Conservation (phyloP, 169 alveolate genomes). For the Theileria luwenshuni region DNA sequence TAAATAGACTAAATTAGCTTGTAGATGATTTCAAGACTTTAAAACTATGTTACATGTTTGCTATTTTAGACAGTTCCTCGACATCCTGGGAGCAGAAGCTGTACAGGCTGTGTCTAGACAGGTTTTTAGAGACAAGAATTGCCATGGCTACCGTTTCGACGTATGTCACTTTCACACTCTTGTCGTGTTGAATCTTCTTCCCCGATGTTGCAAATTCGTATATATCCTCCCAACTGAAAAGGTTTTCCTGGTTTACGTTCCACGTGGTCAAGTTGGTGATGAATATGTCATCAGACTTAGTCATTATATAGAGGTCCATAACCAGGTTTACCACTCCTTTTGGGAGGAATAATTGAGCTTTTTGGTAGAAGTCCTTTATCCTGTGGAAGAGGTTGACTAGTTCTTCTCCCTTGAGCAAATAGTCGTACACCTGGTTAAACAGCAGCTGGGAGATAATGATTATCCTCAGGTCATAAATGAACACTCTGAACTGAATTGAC, state of each 20-base stretch:
- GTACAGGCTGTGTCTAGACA: slow-evolving; percentile 16
- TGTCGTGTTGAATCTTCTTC: neutral
- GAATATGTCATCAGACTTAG: slow-evolving; percentile 10
- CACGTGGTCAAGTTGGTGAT: neutral
- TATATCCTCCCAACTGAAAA: slow-evolving; percentile 23
- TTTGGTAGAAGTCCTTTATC: slow-evolving; percentile 13
- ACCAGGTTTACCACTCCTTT: slow-evolving; percentile 1
- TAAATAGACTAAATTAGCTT: neutral
- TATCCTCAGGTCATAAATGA: slow-evolving; percentile 19
- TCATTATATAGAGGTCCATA: slow-evolving; percentile 14
- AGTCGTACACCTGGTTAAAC: slow-evolving; percentile 46
- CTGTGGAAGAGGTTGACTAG: slow-evolving; percentile 1
- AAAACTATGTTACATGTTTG: neutral
- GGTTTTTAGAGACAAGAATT: slow-evolving; percentile 7
- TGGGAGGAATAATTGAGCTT: neutral
- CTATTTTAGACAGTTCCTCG: slow-evolving; percentile 10
- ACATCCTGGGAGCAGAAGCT: slow-evolving; percentile 26
- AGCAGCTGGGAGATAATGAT: slow-evolving; percentile 45
- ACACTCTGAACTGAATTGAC: slow-evolving; percentile 21
- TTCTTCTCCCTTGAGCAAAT: slow-evolving; percentile 19
- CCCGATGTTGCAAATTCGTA: slow-evolving; percentile 19
- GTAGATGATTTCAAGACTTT: neutral
- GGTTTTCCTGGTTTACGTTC: slow-evolving; percentile 5
- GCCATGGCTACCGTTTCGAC: slow-evolving; percentile 8
- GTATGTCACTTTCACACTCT: slow-evolving; percentile 6